A percentile compares a stretch with the other conserved stretches of the same genome.
Evolutionary conservation across 192 early-diverging fungal genomes (phyloP).

Genomic region (Phycomyces blakesleeanus): DNA sequence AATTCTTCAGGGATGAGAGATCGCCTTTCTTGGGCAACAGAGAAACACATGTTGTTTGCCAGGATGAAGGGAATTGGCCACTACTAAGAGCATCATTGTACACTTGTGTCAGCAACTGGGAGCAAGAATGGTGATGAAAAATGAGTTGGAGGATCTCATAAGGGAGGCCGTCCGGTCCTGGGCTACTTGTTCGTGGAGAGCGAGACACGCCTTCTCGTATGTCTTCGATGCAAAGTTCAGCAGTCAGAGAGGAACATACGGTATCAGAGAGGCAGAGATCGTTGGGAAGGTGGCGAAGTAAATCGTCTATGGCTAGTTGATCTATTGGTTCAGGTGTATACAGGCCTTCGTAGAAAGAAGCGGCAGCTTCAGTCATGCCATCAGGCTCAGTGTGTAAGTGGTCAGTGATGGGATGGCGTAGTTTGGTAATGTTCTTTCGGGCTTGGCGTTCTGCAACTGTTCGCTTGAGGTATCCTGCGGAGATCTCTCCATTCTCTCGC

Average conservation of each 20-base stretch:
- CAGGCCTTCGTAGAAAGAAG: not conserved
- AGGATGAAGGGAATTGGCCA: conserved; percentile 4
- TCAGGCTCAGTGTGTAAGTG: not conserved
- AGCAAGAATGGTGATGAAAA: not conserved
- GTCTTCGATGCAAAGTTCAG: not conserved
- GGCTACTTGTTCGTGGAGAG: not conserved
- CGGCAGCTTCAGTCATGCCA: not conserved
- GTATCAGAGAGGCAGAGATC: not conserved
- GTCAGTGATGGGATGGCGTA: not conserved
- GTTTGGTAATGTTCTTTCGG: not conserved
- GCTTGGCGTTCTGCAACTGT: not conserved
- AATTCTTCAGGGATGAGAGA: conserved; percentile 12
- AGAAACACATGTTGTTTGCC: conserved; percentile 12
- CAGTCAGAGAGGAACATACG: not conserved
- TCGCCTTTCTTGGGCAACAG: conserved; percentile 32
- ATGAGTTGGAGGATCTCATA: conserved; percentile 3
- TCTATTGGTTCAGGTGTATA: conserved; percentile 16
- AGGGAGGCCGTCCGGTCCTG: conserved; percentile 13
- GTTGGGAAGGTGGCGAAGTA: not conserved
- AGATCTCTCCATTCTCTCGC: conserved; percentile 13
- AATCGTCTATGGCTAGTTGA: not conserved
- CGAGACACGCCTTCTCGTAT: not conserved
- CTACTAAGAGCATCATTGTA: not conserved
- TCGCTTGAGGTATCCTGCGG: conserved; percentile 3
- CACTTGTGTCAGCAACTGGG: not conserved